Conservation (phyloP, 805 yeast genomes). For the Candida schatavii region DNA sequence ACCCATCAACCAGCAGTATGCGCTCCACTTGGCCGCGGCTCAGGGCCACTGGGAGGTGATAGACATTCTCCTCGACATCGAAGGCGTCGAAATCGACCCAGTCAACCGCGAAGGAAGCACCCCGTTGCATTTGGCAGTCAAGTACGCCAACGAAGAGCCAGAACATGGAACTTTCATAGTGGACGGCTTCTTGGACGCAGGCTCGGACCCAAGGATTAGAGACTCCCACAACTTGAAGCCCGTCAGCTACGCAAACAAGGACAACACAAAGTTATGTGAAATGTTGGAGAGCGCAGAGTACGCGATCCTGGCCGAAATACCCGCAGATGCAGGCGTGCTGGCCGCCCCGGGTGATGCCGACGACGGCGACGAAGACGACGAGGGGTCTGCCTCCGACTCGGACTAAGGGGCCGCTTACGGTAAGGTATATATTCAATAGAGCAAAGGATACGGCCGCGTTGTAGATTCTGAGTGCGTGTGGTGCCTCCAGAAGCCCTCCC, state of each 20-base stretch:
- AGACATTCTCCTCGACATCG: constrained; percentile 78
- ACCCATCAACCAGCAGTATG: constrained; percentile 76
- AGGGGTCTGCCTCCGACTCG: constrained; percentile 31
- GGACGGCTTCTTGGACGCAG: constrained; percentile 85
- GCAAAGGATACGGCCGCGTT: not conserved
- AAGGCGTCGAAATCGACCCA: constrained; percentile 90
- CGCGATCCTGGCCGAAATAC: constrained; percentile 47
- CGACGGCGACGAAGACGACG: constrained; percentile 27
- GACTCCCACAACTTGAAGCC: constrained; percentile 65
- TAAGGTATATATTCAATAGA: not conserved
- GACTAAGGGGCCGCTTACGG: constrained; percentile 19
- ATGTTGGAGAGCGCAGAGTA: constrained; percentile 80
- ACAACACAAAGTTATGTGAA: constrained; percentile 55
- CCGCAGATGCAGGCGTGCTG: constrained; percentile 47
- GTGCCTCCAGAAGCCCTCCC: too few relatives aligned
- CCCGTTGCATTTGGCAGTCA: constrained; percentile 84
- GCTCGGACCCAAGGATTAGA: constrained; percentile 66
- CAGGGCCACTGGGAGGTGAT: constrained; percentile 85
- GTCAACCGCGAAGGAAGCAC: constrained; percentile 76
- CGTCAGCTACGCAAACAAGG: constrained; percentile 58
- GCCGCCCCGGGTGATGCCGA: constrained; percentile 49
- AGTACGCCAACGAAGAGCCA: constrained; percentile 73
- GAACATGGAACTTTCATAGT: constrained; percentile 79
- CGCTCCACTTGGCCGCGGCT: constrained; percentile 78
- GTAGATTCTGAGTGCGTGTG: too few relatives aligned